phyloP scores from a whole-genome alignment of 2,329 filamentous ascomycete species.

The Hymenotorrendiella dingleyae region DNA sequence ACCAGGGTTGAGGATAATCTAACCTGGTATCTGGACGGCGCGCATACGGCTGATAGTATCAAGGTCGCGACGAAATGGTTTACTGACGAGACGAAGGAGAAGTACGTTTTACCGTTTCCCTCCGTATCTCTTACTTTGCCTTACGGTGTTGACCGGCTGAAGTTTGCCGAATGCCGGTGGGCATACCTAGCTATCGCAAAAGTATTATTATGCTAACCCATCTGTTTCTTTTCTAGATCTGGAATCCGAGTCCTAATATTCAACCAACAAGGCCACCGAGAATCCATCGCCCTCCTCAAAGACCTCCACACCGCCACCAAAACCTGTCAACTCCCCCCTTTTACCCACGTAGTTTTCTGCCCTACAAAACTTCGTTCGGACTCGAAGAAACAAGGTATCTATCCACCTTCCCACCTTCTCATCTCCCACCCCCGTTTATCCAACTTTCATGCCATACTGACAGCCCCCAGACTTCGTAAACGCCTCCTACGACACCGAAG shows the following conservation, averaged over 20 bases:
- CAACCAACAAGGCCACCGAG: slow-evolving; percentile 64
- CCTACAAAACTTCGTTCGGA: slow-evolving; percentile 60
- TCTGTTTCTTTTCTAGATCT: too few relatives aligned
- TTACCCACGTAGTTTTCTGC: slow-evolving; percentile 75
- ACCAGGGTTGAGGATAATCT: slow-evolving; percentile 51
- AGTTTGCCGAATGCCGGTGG: too few relatives aligned
- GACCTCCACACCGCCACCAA: slow-evolving; percentile 45
- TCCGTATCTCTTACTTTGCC: neutral
- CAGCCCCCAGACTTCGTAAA: slow-evolving; percentile 50
- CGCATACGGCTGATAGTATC: slow-evolving; percentile 88
- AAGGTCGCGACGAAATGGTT: slow-evolving; percentile 81
- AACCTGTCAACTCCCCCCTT: slow-evolving; percentile 38
- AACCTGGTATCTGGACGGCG: slow-evolving; percentile 86
- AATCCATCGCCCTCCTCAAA: slow-evolving; percentile 44
- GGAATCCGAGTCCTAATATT: slow-evolving; percentile 64
- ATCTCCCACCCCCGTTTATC: neutral
- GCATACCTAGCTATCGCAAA: too few relatives aligned
- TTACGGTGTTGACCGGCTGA: too few relatives aligned
- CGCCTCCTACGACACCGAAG: slow-evolving; percentile 32
- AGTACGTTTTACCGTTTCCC: slow-evolving; percentile 21
- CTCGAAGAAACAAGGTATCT: slow-evolving; percentile 42
- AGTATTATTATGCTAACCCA: too few relatives aligned
- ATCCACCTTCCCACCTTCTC: neutral
- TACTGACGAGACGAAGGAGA: slow-evolving; percentile 39
- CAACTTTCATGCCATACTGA: too few relatives aligned